Evolutionary conservation across 306 rosid species (phyloP).

Genomic region (Betula pendula): DNA sequence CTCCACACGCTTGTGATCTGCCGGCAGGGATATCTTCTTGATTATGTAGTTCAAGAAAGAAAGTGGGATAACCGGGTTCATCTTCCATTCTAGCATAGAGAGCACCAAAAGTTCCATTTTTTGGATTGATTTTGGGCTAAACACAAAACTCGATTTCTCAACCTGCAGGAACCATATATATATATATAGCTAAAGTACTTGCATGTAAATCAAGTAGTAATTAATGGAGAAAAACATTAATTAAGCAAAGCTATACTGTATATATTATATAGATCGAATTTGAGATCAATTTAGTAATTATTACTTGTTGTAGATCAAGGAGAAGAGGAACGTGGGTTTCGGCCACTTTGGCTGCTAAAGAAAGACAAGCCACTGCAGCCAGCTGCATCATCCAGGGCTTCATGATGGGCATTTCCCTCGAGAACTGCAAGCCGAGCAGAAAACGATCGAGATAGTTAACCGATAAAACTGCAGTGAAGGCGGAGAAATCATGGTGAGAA

Average conservation of each 20-base stretch:
- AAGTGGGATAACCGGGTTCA: constrained; percentile 6
- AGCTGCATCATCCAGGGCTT: constrained; percentile 9
- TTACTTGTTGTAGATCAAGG: constrained; percentile 1
- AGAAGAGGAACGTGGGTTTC: constrained; percentile 1
- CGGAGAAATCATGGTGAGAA: constrained; percentile 9
- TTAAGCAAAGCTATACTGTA: not conserved
- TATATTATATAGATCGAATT: too few species aligned
- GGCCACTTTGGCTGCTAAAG: constrained; percentile 7
- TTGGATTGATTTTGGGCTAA: constrained; percentile 7
- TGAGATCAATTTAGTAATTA: too few species aligned
- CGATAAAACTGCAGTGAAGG: not conserved
- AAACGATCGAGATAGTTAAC: constrained; percentile 8
- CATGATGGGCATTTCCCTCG: not conserved
- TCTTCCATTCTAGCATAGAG: constrained; percentile 7
- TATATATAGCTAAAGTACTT: not conserved
- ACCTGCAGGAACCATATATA: not conserved
- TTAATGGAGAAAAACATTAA: too few species aligned
- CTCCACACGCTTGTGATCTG: not conserved
- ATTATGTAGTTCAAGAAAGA: not conserved
- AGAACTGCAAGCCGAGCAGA: not conserved
- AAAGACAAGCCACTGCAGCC: constrained; percentile 2
- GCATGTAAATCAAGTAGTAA: not conserved
- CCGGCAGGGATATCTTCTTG: not conserved
- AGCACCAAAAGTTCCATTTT: constrained; percentile 6
- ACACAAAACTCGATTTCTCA: not conserved